Percentiles rank a stretch among this genome's conserved stretches.
Conservation (phyloP, 768 basidiomycete genomes). For the Mycena capillaripes region DNA sequence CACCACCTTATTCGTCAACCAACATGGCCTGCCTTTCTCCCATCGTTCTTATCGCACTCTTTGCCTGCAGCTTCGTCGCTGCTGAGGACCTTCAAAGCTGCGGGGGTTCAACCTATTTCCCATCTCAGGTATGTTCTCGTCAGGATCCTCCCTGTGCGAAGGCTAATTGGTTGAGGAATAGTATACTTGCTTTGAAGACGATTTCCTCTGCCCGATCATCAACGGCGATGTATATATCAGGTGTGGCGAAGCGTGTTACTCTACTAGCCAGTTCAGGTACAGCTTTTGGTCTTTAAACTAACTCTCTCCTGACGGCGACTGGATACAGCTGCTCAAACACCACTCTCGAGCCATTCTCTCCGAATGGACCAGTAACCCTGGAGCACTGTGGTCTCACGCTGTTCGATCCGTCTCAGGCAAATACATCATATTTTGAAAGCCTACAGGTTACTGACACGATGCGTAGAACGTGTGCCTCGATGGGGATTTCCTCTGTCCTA, state of each 20-base stretch:
- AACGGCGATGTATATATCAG: slow-evolving; percentile 19
- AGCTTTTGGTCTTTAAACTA: neutral
- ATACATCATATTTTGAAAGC: neutral
- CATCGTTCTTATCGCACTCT: neutral
- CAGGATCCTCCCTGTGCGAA: too few species aligned
- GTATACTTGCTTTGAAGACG: slow-evolving; percentile 35
- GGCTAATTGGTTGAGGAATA: too few species aligned
- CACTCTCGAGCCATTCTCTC: slow-evolving; percentile 20
- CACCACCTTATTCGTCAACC: too few species aligned
- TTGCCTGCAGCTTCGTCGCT: neutral
- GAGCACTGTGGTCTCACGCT: neutral
- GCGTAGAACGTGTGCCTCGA: slow-evolving; percentile 3
- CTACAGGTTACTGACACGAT: neutral
- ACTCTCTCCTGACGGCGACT: neutral
- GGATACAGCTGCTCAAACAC: slow-evolving; percentile 22
- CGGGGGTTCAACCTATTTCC: slow-evolving; percentile 25
- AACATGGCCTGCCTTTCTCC: slow-evolving; percentile 12
- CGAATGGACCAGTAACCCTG: too few species aligned
- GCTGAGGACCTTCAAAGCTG: slow-evolving; percentile 9
- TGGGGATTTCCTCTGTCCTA: slow-evolving; percentile 7
- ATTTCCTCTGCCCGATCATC: slow-evolving; percentile 33
- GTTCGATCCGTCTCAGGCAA: slow-evolving; percentile 6
- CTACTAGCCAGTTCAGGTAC: slow-evolving; percentile 22
- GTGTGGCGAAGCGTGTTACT: slow-evolving; percentile 33
- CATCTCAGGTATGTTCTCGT: slow-evolving; percentile 19